Evolutionary conservation across 768 basidiomycete species (phyloP).

Genomic region (Hortiboletus flavorubellus): DNA sequence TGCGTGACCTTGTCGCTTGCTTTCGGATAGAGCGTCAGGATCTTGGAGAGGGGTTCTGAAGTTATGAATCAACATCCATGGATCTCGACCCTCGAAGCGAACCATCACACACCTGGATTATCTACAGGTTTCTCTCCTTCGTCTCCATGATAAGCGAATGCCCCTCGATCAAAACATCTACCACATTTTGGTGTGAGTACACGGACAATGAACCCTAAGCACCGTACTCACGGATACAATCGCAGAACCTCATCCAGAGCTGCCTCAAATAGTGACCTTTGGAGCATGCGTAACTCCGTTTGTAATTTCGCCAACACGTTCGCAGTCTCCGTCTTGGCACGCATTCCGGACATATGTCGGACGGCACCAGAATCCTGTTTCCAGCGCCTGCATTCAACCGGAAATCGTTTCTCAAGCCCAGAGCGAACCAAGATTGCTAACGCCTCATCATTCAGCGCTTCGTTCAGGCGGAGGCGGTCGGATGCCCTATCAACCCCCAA

Average conservation of each 20-base stretch:
- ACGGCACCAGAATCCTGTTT: no score
- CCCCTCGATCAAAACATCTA: not conserved
- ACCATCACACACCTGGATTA: not conserved
- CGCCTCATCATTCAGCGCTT: conserved; percentile 22
- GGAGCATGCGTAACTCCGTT: conserved; percentile 3
- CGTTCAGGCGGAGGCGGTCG: conserved; percentile 23
- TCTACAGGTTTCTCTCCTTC: no score
- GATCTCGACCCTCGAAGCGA: not conserved
- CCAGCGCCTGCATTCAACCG: no score
- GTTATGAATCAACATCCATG: not conserved
- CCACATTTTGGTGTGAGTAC: no score
- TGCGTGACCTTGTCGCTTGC: not conserved
- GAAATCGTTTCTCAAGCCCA: conserved; percentile 31
- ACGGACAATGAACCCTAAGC: no score
- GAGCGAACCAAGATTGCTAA: conserved; percentile 24
- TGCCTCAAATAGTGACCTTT: conserved; percentile 23
- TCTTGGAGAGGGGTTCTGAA: not conserved
- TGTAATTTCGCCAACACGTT: not conserved
- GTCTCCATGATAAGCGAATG: not conserved
- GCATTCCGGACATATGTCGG: no score
- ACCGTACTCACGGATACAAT: conserved; percentile 23
- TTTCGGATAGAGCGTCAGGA: conserved; percentile 11
- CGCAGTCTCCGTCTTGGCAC: no score
- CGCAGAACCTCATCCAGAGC: conserved; percentile 21
- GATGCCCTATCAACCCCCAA: not conserved